phyloP scores from a whole-genome alignment of 2,329 filamentous ascomycete species.

The Cladosporium colombiae region DNA sequence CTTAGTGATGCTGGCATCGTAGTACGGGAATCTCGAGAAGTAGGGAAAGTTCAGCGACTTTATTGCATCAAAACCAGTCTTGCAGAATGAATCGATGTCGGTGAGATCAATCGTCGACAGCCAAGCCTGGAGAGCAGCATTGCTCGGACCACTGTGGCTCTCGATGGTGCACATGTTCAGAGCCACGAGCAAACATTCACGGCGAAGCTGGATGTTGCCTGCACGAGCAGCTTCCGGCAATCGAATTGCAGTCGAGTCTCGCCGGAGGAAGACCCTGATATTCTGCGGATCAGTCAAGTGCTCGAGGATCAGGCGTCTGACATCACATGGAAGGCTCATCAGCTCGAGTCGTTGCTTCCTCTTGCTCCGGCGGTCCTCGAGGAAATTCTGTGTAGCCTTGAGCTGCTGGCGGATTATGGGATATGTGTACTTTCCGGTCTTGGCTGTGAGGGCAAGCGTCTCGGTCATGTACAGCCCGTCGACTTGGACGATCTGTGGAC shows the following conservation, averaged over 20 bases:
- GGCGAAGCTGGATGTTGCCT: slow-evolving; percentile 13
- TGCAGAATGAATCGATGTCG: slow-evolving; percentile 9
- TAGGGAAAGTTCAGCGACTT: slow-evolving; percentile 22
- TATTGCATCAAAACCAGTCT: slow-evolving; percentile 25
- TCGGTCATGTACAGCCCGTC: slow-evolving; percentile 4
- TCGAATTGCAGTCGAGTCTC: not conserved
- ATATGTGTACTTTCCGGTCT: not conserved
- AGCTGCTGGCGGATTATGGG: slow-evolving; percentile 5
- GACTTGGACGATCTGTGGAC: not conserved
- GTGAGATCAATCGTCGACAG: slow-evolving; percentile 12
- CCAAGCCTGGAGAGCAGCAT: slow-evolving; percentile 18
- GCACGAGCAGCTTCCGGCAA: slow-evolving; percentile 16
- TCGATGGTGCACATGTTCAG: slow-evolving; percentile 19
- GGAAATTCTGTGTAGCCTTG: not conserved
- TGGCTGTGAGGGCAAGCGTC: not conserved
- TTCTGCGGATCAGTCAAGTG: not conserved
- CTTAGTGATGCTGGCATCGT: not conserved
- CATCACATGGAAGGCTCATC: slow-evolving; percentile 15
- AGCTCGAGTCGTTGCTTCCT: not conserved
- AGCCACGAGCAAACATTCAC: slow-evolving; percentile 7
- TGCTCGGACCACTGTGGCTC: slow-evolving; percentile 19
- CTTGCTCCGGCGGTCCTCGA: not conserved
- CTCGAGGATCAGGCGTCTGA: slow-evolving; percentile 16
- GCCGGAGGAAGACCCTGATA: slow-evolving; percentile 2
- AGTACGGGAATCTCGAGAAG: slow-evolving; percentile 23